These are phyloP conservation scores for Penstemon eatonii DNA, from an alignment of 257 asterid species.

Conservation along the genomic window DNA sequence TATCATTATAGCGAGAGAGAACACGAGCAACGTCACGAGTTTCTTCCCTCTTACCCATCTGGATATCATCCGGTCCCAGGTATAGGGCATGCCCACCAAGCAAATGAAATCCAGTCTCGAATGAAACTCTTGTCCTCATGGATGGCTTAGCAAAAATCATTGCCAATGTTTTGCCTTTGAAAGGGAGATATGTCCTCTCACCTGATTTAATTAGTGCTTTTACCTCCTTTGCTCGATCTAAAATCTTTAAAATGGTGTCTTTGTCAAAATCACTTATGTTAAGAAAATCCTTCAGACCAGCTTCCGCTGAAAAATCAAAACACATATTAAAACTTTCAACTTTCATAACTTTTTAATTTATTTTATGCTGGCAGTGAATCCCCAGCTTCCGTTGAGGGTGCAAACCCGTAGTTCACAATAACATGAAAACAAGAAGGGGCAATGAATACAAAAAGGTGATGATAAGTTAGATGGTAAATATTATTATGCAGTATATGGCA, in stretches of 20 bases:
- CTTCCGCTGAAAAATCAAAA: slow-evolving; percentile 52
- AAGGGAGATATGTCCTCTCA: slow-evolving; percentile 84
- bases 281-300: slow-evolving; percentile 74
- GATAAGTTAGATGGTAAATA: slow-evolving; percentile 8
- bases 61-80: slow-evolving; percentile 92
- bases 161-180: slow-evolving; percentile 93
- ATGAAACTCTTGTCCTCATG: slow-evolving; percentile 98
- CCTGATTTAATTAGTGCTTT: slow-evolving; percentile 87
- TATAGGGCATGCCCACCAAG: slow-evolving; percentile 96
- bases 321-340: background rate
- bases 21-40: slow-evolving; percentile 98
- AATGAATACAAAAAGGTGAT: background rate
- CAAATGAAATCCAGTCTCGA: slow-evolving; percentile 90
- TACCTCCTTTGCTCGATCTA: slow-evolving; percentile 84
- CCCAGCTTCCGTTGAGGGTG: too few species aligned
- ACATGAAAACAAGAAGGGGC: slow-evolving; percentile 2
- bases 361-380: too few species aligned
- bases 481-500: background rate
- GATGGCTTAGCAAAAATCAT: slow-evolving; percentile 99
- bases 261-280: slow-evolving; percentile 84
- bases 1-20: slow-evolving; percentile 89
- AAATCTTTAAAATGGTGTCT: slow-evolving; percentile 65
- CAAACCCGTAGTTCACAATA: background rate
- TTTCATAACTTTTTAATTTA: background rate
- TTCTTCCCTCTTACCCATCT: slow-evolving; percentile 99